phyloP scores from a whole-genome alignment of 768 basidiomycete genomes.

The Boletus bicolor region DNA sequence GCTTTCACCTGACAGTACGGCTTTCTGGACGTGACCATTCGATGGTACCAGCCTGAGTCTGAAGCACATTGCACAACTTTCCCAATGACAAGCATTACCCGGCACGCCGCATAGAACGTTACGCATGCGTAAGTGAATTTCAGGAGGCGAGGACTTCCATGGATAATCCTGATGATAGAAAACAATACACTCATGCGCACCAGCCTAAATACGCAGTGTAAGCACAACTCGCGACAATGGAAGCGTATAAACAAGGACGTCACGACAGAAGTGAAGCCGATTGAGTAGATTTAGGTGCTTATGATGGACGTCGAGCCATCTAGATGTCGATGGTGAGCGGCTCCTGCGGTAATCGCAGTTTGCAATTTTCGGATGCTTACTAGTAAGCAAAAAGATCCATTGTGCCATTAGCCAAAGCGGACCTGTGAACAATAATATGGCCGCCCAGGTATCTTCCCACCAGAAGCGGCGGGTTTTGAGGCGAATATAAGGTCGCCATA shows the following conservation, averaged over 20 bases:
- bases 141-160: not conserved
- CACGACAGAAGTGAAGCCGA: slow-evolving; percentile 9
- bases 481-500: slow-evolving; percentile 19
- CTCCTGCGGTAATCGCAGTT: not conserved
- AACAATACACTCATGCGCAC: slow-evolving; percentile 20
- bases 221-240: not conserved
- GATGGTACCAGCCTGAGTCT: slow-evolving; percentile 10
- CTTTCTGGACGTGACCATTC: not conserved
- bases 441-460: slow-evolving; percentile 23
- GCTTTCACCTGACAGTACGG: slow-evolving; percentile 8
- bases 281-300: slow-evolving; percentile 9
- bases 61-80: slow-evolving; percentile 10
- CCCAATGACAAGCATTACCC: slow-evolving; percentile 1
- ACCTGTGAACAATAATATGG: slow-evolving; percentile 7
- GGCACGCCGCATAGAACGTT: slow-evolving; percentile 4
- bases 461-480: slow-evolving; percentile 15
- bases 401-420: slow-evolving; percentile 8
- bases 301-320: slow-evolving; percentile 7
- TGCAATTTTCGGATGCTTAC: slow-evolving; percentile 1
- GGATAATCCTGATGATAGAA: slow-evolving; percentile 19
- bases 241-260: not conserved
- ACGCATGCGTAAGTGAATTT: slow-evolving; percentile 10
- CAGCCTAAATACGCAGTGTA: slow-evolving; percentile 3
- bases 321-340: not conserved
- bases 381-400: slow-evolving; percentile 6